phyloP scores from a whole-genome alignment of 495 filamentous ascomycete species.

The Penicillium soppii region DNA sequence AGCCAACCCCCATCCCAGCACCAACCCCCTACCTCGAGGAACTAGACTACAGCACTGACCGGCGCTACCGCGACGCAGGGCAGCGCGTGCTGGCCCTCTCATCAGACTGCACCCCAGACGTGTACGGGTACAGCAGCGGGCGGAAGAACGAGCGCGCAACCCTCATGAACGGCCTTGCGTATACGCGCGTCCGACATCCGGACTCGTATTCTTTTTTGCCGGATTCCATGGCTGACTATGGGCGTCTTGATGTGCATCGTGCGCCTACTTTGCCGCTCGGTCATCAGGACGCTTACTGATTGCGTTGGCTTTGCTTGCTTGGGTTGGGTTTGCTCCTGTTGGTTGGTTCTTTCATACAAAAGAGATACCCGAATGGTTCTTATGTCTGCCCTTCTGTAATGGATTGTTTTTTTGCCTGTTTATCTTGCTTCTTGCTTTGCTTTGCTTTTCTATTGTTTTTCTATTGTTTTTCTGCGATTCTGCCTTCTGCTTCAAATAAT shows the following conservation, averaged over 20 bases:
- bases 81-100: slow-evolving; percentile 25
- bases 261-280: slow-evolving; percentile 27
- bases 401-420: not conserved
- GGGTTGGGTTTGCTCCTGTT: too few relatives aligned
- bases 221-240: slow-evolving; percentile 23
- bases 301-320: not conserved
- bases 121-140: slow-evolving; percentile 38
- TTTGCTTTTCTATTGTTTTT: not conserved
- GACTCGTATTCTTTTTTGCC: slow-evolving; percentile 16
- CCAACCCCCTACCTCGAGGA: not conserved
- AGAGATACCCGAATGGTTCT: slow-evolving; percentile 8
- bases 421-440: not conserved
- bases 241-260: slow-evolving; percentile 19
- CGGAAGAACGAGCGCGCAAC: slow-evolving; percentile 26
- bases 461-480: not conserved
- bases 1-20: slow-evolving; percentile 2
- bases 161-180: slow-evolving; percentile 39
- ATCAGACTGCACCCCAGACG: slow-evolving; percentile 22
- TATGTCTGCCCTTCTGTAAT: slow-evolving; percentile 1
- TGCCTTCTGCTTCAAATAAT: not conserved
- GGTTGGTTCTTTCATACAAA: slow-evolving; percentile 5
- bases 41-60: slow-evolving; percentile 22
- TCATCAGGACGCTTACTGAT: slow-evolving; percentile 24
- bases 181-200: slow-evolving; percentile 31
- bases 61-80: slow-evolving; percentile 18